These are phyloP conservation scores for Fomitopsis pulvina DNA, from an alignment of 768 basidiomycete genomes.

Conservation along the genomic window DNA sequence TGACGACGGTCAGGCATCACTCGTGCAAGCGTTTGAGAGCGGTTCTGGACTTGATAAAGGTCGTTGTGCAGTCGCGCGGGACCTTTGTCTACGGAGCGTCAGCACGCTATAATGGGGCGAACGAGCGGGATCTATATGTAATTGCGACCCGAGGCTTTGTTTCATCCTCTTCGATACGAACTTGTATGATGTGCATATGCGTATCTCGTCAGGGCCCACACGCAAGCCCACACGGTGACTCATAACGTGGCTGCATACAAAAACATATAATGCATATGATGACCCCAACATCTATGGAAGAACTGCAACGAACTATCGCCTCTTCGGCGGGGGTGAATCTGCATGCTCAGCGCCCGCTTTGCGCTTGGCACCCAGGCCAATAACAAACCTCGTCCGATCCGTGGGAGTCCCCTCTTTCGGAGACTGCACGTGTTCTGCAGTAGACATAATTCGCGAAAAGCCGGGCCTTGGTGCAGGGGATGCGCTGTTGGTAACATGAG, in stretches of 20 bases:
- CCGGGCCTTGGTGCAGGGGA: constrained; percentile 69
- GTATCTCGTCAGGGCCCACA: constrained; percentile 6
- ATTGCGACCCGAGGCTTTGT: background rate
- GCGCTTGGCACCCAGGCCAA: constrained; percentile 75
- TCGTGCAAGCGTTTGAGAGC: constrained; percentile 68
- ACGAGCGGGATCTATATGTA: background rate
- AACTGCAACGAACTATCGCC: constrained; percentile 11
- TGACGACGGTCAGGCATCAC: constrained; percentile 75
- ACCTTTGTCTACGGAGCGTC: constrained; percentile 68
- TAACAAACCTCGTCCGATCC: constrained; percentile 69
- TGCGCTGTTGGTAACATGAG: constrained; percentile 28
- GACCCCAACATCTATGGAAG: background rate
- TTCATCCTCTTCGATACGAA: background rate
- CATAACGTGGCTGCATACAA: background rate
- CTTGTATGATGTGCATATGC: background rate
- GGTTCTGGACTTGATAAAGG: constrained; percentile 72
- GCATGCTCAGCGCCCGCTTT: constrained; percentile 69
- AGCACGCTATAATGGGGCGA: constrained; percentile 57
- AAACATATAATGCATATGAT: background rate
- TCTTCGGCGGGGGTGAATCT: constrained; percentile 63
- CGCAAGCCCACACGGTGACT: constrained; percentile 11
- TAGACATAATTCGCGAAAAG: constrained; percentile 68
- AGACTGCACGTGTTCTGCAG: constrained; percentile 40
- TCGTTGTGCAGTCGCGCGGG: constrained; percentile 62
- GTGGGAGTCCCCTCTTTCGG: constrained; percentile 45